Percentiles rank a stretch among this genome's conserved stretches.
These are phyloP conservation scores for Cicer bijugum DNA, from an alignment of 306 rosid genomes.

Conservation along the genomic window DNA sequence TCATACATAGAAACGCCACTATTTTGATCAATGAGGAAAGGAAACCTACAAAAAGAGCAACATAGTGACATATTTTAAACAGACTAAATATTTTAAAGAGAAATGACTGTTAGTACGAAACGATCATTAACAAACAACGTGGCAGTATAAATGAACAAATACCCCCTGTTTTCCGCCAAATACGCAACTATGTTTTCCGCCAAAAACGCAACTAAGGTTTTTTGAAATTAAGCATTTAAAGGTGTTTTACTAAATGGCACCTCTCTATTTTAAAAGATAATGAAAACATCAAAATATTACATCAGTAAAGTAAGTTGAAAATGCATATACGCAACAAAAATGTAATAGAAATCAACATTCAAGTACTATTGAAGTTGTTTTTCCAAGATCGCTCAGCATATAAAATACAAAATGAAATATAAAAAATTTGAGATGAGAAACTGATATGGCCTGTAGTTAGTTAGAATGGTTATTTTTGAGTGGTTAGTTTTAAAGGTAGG, in stretches of 20 bases:
- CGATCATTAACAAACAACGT: too few relatives aligned
- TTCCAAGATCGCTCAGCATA: background rate
- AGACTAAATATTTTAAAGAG: conserved; percentile 28
- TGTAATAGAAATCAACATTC: conserved; percentile 25
- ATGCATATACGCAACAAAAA: conserved; percentile 1
- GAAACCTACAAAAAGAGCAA: conserved; percentile 72
- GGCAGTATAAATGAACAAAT: too few relatives aligned
- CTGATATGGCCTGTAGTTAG: background rate
- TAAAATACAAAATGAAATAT: conserved; percentile 4
- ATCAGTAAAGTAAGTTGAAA: conserved; percentile 6
- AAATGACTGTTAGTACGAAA: too few relatives aligned
- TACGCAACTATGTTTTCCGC: too few relatives aligned
- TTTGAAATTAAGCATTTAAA: too few relatives aligned
- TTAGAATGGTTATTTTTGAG: background rate
- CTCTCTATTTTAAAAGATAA: conserved; percentile 19
- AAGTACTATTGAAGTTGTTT: conserved; percentile 20
- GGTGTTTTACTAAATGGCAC: too few relatives aligned
- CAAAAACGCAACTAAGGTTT: too few relatives aligned
- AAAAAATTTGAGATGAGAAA: background rate
- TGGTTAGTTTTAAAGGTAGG: background rate
- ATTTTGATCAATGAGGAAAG: conserved; percentile 78
- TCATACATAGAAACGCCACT: conserved; percentile 72
- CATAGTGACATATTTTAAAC: conserved; percentile 4
- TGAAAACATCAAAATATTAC: conserved; percentile 7
- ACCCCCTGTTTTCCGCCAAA: too few relatives aligned